phyloP scores from a whole-genome alignment of 1,284 basidiomycete genomes.

The Cystobasidium slooffiae region DNA sequence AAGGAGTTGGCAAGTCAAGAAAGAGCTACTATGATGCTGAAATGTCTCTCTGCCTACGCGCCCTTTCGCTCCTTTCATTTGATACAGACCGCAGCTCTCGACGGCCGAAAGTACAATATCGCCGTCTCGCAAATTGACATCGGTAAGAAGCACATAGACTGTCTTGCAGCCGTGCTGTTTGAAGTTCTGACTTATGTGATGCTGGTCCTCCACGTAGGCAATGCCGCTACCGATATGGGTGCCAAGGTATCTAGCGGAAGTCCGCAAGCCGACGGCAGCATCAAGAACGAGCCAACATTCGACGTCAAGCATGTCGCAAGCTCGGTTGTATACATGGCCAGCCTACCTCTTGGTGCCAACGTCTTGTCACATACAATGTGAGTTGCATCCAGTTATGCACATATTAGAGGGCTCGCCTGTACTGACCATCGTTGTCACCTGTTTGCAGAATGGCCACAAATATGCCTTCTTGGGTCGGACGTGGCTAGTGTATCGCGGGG shows the following conservation, averaged over 20 bases:
- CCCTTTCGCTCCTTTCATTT: background rate
- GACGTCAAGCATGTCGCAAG: slow-evolving; percentile 72
- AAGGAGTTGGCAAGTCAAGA: slow-evolving; percentile 50
- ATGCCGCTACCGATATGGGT: slow-evolving; percentile 69
- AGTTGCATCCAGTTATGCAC: background rate
- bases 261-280: slow-evolving; percentile 70
- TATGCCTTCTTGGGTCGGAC: slow-evolving; percentile 65
- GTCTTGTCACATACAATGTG: slow-evolving; percentile 66
- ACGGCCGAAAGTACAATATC: slow-evolving; percentile 73
- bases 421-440: background rate
- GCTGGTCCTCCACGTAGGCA: slow-evolving; percentile 60
- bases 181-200: background rate
- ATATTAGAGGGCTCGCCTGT: background rate
- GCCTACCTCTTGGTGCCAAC: slow-evolving; percentile 69
- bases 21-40: background rate
- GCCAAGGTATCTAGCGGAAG: slow-evolving; percentile 60
- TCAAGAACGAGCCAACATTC: slow-evolving; percentile 67
- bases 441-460: slow-evolving; percentile 62
- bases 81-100: slow-evolving; percentile 62
- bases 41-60: background rate
- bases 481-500: slow-evolving; percentile 60
- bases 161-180: background rate
- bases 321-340: slow-evolving; percentile 71
- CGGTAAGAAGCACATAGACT: slow-evolving; percentile 59
- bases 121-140: slow-evolving; percentile 80